These are phyloP conservation scores for Tolypocladium amazonense DNA, from an alignment of 2,329 filamentous ascomycete genomes.

Conservation along the genomic window DNA sequence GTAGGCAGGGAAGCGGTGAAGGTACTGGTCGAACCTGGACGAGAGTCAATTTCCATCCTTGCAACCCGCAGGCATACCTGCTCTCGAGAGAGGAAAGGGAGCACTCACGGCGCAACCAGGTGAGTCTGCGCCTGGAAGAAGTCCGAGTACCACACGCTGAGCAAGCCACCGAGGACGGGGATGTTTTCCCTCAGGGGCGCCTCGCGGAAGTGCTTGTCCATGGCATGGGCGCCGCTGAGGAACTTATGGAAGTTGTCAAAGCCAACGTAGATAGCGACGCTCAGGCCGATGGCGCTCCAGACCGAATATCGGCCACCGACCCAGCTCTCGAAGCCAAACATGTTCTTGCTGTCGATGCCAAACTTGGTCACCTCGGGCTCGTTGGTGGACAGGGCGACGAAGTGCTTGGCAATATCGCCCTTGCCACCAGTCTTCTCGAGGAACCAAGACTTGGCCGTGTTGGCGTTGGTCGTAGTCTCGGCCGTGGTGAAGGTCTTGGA, in stretches of 20 bases:
- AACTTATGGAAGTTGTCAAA: slow-evolving; percentile 98
- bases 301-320: slow-evolving; percentile 97
- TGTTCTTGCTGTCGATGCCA: slow-evolving; percentile 97
- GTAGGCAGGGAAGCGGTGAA: slow-evolving; percentile 97
- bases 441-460: slow-evolving; percentile 96
- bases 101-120: slow-evolving; percentile 78
- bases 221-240: slow-evolving; percentile 85
- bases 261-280: slow-evolving; percentile 88
- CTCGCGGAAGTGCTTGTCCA: slow-evolving; percentile 97
- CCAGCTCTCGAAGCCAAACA: slow-evolving; percentile 99
- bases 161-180: slow-evolving; percentile 77
- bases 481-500: slow-evolving; percentile 99
- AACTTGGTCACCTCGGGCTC: slow-evolving; percentile 94
- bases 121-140: slow-evolving; percentile 98
- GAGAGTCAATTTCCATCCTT: slow-evolving; percentile 2
- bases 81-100: neutral
- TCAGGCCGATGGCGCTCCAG: slow-evolving; percentile 96
- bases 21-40: slow-evolving; percentile 86
- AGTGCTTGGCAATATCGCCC: slow-evolving; percentile 94
- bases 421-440: slow-evolving; percentile 66
- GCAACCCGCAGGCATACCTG: neutral
- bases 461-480: slow-evolving; percentile 94
- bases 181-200: slow-evolving; percentile 92
- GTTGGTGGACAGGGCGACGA: slow-evolving; percentile 95
- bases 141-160: slow-evolving; percentile 98